Conservation (phyloP, 1,284 basidiomycete genomes). For the Moesziomyces sp. region DNA sequence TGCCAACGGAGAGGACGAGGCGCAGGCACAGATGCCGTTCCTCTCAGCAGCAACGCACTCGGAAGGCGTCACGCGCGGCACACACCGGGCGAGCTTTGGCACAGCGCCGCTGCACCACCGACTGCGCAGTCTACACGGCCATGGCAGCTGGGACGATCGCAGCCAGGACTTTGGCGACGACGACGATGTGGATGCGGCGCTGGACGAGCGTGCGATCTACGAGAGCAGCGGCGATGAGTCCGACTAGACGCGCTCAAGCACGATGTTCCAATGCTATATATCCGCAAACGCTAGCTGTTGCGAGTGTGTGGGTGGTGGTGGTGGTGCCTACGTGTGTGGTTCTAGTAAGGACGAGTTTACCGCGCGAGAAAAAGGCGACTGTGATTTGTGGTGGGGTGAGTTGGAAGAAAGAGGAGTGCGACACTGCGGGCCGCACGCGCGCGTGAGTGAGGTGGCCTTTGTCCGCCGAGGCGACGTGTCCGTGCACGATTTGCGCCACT, state of each 20-base stretch:
- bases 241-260: not conserved
- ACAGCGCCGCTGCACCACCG: slow-evolving; percentile 27
- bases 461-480: not conserved
- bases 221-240: slow-evolving; percentile 32
- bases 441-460: not conserved
- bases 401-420: not conserved
- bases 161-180: slow-evolving; percentile 67
- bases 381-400: not conserved
- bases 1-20: slow-evolving; percentile 2
- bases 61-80: slow-evolving; percentile 3
- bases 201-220: slow-evolving; percentile 20
- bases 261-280: not conserved
- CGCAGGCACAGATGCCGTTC: slow-evolving; percentile 19
- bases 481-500: not conserved
- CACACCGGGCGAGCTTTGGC: slow-evolving; percentile 29
- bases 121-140: slow-evolving; percentile 20
- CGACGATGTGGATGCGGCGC: slow-evolving; percentile 61
- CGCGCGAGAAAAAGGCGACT: slow-evolving; percentile 1
- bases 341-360: not conserved
- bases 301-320: too few species aligned
- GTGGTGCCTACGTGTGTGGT: too few species aligned
- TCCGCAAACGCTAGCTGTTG: too few species aligned
- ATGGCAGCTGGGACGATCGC: slow-evolving; percentile 58
- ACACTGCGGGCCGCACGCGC: too few species aligned
- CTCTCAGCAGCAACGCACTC: slow-evolving; percentile 18